Conservation (phyloP, 176 grass and related monocot species). For the Olyra latifolia region DNA sequence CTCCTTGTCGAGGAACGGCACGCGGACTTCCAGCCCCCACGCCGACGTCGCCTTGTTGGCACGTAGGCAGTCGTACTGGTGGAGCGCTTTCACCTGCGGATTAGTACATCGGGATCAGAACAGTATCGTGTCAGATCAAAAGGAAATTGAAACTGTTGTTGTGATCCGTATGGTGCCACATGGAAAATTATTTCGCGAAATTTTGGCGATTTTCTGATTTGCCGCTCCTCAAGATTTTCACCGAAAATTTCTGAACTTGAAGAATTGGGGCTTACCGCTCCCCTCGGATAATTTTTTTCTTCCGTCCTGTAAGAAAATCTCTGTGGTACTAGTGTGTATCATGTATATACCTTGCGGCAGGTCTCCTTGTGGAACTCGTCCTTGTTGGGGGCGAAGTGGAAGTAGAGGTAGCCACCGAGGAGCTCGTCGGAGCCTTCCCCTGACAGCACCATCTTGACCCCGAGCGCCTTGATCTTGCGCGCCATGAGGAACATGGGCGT, state of each 20-base stretch:
- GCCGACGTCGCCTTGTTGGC: conserved; percentile 94
- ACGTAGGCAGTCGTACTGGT: conserved; percentile 92
- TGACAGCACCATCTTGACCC: conserved; percentile 97
- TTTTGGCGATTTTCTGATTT: too few species aligned
- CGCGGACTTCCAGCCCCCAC: conserved; percentile 92
- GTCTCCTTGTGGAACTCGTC: conserved; percentile 93
- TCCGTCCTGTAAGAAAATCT: too few species aligned
- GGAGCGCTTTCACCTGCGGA: conserved; percentile 72
- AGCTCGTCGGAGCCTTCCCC: conserved; percentile 96
- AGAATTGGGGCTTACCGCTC: too few species aligned
- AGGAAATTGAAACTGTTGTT: background rate
- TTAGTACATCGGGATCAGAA: background rate
- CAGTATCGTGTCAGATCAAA: background rate
- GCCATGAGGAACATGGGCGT: conserved; percentile 99
- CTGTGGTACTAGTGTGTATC: background rate
- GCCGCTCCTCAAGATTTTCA: too few species aligned
- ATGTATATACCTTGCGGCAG: conserved; percentile 68
- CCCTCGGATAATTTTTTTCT: too few species aligned
- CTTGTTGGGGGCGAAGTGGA: conserved; percentile 98
- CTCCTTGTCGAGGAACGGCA: conserved; percentile 98
- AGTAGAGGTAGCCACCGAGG: conserved; percentile 94
- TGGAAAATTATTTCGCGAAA: too few species aligned
- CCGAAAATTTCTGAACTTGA: too few species aligned
- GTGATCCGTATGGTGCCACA: too few species aligned
- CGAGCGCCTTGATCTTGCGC: conserved; percentile 94